Evolutionary conservation across 2,329 filamentous ascomycete species (phyloP).

Genomic region (Alternaria infectoria): DNA sequence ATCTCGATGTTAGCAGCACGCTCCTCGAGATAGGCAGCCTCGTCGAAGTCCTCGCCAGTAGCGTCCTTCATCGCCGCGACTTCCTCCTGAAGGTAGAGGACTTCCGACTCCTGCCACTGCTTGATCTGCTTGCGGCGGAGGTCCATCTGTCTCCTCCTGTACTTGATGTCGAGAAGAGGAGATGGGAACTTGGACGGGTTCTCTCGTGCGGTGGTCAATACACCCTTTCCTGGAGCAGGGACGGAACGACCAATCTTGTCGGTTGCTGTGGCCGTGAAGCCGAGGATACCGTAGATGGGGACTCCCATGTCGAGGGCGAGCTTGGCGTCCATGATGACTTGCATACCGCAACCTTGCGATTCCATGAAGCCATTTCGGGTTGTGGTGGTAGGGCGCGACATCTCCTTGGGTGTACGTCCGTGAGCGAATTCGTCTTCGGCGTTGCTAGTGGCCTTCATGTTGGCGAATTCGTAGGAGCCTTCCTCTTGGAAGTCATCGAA

Average conservation of each 20-base stretch:
- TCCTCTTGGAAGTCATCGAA: constrained; percentile 99
- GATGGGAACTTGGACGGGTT: constrained; percentile 90
- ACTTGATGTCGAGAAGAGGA: constrained; percentile 95
- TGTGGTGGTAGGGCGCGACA: constrained; percentile 97
- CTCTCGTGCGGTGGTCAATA: constrained; percentile 93
- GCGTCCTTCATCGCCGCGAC: constrained; percentile 79
- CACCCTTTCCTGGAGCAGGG: constrained; percentile 94
- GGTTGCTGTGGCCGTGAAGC: constrained; percentile 91
- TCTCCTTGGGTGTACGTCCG: constrained; percentile 92
- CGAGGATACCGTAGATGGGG: constrained; percentile 93
- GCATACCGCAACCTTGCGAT: constrained; percentile 96
- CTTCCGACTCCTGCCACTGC: constrained; percentile 93
- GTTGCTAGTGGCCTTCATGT: constrained; percentile 99
- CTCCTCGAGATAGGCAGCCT: constrained; percentile 84
- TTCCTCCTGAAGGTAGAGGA: constrained; percentile 92
- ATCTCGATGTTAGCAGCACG: constrained; percentile 85
- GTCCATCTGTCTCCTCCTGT: constrained; percentile 93
- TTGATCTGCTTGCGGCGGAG: constrained; percentile 93
- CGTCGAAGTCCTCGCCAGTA: constrained; percentile 74
- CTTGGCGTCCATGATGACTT: constrained; percentile 97
- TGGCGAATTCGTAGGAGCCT: constrained; percentile 98
- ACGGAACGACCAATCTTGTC: constrained; percentile 99
- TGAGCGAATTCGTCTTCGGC: constrained; percentile 95
- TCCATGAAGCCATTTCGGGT: constrained; percentile 99
- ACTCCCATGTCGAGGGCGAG: constrained; percentile 98